These are phyloP conservation scores for Pestalotiopsis sp. DNA, from an alignment of 2,329 filamentous ascomycete genomes.

Conservation along the genomic window DNA sequence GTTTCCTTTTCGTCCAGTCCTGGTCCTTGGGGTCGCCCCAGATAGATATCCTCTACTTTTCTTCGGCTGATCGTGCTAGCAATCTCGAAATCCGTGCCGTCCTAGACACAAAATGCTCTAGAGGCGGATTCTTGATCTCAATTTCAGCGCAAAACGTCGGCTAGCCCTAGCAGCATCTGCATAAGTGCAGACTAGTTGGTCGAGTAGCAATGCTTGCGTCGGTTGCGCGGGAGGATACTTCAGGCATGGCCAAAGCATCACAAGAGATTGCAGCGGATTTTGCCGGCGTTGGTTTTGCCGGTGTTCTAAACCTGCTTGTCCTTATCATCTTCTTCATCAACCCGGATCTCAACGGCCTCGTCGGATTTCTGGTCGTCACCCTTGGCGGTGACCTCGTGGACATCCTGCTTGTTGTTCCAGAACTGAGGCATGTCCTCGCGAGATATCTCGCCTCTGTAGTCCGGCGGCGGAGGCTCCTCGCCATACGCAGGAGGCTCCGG, in stretches of 20 bases:
- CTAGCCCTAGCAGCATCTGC: no score
- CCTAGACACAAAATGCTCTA: background rate
- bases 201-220: no score
- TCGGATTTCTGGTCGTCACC: constrained; percentile 41
- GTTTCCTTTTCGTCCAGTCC: background rate
- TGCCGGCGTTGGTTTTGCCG: background rate
- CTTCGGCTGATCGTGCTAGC: background rate
- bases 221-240: background rate
- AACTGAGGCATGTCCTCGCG: constrained; percentile 33
- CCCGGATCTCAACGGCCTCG: constrained; percentile 52
- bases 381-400: constrained; percentile 42
- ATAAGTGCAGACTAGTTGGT: no score
- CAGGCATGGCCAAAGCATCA: background rate
- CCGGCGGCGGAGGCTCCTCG: constrained; percentile 18
- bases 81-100: background rate
- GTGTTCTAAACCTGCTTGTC: constrained; percentile 1
- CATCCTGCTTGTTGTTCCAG: constrained; percentile 37
- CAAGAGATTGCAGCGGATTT: background rate
- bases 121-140: background rate
- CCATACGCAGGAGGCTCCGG: constrained; percentile 22
- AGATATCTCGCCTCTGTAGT: constrained; percentile 18
- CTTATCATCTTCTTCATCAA: constrained; percentile 42
- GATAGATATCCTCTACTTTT: background rate
- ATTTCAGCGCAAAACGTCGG: no score
- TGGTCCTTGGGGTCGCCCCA: background rate